Evolutionary conservation across 129 eudicot species (phyloP).

Genomic region (Deinandra increscens): DNA sequence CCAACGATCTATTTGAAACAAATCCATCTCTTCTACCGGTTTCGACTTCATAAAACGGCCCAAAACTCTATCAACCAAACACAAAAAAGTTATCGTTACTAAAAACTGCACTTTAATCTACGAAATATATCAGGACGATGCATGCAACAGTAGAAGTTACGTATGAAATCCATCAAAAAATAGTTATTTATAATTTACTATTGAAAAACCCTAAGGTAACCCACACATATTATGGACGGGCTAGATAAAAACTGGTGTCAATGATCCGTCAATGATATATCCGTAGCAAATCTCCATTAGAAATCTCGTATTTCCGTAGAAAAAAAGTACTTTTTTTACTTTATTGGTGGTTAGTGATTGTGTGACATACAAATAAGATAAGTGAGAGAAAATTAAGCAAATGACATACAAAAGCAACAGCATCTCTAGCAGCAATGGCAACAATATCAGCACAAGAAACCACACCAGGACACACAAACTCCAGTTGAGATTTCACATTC

Average conservation of each 20-base stretch:
- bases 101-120: no score
- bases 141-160: no score
- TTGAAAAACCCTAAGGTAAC: no score
- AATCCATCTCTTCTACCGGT: slow-evolving; percentile 81
- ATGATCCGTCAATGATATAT: no score
- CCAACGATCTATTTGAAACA: slow-evolving; percentile 46
- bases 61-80: slow-evolving; percentile 44
- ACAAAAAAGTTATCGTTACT: neutral
- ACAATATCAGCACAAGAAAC: slow-evolving; percentile 89
- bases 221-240: no score
- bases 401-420: slow-evolving; percentile 53
- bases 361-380: neutral
- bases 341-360: neutral
- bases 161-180: no score
- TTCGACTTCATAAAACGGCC: slow-evolving; percentile 61
- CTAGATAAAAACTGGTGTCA: no score
- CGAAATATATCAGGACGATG: no score
- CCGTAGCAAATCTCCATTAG: no score
- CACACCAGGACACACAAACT: slow-evolving; percentile 58
- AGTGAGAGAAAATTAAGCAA: neutral
- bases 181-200: no score
- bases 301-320: no score
- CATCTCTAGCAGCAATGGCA: slow-evolving; percentile 75
- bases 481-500: slow-evolving; percentile 50
- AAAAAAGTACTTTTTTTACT: no score